Base-by-base conservation (phyloP, 306 rosid genomes). In the Herpetospermum pedunculosum region DNA sequence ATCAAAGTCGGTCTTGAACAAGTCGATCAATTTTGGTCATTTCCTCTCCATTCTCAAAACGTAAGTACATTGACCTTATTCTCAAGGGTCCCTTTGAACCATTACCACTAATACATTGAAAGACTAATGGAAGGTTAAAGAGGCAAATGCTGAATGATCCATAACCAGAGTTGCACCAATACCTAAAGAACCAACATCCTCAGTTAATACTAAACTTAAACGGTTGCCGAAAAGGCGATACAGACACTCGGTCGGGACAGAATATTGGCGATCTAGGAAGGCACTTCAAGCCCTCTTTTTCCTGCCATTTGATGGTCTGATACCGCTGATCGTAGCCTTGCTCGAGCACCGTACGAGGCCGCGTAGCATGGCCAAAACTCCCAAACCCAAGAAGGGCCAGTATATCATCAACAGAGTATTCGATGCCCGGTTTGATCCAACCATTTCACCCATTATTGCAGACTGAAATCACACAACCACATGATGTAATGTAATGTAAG, bases 331-430 rank as follows among this genome's bases (percentile, higher is more conserved):
- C 2, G 78, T 2, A 6, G 77, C n/a, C 54, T 76, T 80, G 75
- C 77, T 64, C 6, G 91, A 85, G 59, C 77, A 73, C 32, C 83
- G 49, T 37, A 86, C 58, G 75, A 91, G 76, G 25, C 97, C 97
- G 1, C 96, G 83, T 35, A 87, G 80, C 43, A 35, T 63, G 43
- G 92, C 91, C 60, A 89, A 32, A 62, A 83, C 78, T 49, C 86
- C 86, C 58, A 91, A 64, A 76, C 87, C 89, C 83, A 86, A 3
- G 88, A 87, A 86, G 50, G 96, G 84, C 69, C 29, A 70, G 79
- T 91, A 87, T 49, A 82, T 12, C 52, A 48, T 73, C 77, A 89
- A 70, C 38, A 91, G 82, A 79, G 82, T 82, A 3, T 79, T 85
- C 19, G 96, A 89, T 70, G 96, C 90, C 87, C 78, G 82, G 15